A percentile compares a stretch with the other conserved stretches of the same genome.
phyloP scores from a whole-genome alignment of 1,284 basidiomycete species.

The Tilletiopsis washingtonensis region DNA sequence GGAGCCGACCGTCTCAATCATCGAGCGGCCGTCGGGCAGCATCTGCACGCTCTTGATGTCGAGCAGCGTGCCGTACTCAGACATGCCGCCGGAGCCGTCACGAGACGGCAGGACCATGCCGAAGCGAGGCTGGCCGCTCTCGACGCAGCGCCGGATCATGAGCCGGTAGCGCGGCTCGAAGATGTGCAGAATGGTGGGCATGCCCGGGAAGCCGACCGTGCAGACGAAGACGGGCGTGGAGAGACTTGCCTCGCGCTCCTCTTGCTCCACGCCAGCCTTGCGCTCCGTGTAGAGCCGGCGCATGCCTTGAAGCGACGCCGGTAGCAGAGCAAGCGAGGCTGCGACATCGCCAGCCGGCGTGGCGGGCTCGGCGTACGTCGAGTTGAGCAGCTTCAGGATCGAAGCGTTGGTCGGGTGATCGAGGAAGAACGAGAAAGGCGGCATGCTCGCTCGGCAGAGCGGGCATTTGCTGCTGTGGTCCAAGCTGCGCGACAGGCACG shows the following conservation, averaged over 20 bases:
- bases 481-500: conserved; percentile 77
- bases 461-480: conserved; percentile 78
- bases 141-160: conserved; percentile 85
- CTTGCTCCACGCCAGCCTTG: conserved; percentile 59
- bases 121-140: conserved; percentile 63
- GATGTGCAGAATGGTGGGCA: conserved; percentile 81
- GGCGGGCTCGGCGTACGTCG: conserved; percentile 3
- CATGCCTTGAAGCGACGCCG: neutral
- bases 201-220: conserved; percentile 77
- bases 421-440: conserved; percentile 69
- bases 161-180: conserved; percentile 84
- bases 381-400: conserved; percentile 25
- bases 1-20: conserved; percentile 77
- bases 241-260: conserved; percentile 67
- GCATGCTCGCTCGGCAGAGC: conserved; percentile 70
- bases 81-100: conserved; percentile 48
- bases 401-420: conserved; percentile 51
- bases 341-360: neutral
- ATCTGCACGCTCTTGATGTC: conserved; percentile 79
- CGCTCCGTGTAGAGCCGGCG: conserved; percentile 52
- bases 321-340: neutral
- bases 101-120: conserved; percentile 77
- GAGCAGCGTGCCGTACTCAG: conserved; percentile 84
- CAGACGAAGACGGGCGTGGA: conserved; percentile 86
- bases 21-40: conserved; percentile 77